These are phyloP conservation scores for Malus hybrid DNA, from an alignment of 331 rosid genomes.

Conservation along the genomic window DNA sequence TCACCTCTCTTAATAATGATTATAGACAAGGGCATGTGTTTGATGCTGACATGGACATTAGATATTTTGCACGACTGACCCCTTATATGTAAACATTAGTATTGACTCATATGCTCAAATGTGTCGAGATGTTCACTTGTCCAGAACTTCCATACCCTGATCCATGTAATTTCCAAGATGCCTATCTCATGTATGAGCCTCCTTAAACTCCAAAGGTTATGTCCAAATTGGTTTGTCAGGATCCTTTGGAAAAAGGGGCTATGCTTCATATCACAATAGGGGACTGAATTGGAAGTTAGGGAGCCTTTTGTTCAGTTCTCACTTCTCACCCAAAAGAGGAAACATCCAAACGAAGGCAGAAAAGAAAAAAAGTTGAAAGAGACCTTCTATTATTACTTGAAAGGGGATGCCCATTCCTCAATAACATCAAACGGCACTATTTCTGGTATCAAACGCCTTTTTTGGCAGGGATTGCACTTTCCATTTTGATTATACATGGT, in stretches of 20 bases:
- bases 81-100: background rate
- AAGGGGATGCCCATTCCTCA: background rate
- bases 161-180: background rate
- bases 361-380: background rate
- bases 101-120: background rate
- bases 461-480: background rate
- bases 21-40: background rate
- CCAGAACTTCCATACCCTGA: background rate
- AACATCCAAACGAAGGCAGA: background rate
- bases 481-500: background rate
- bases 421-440: background rate
- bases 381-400: background rate
- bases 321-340: background rate
- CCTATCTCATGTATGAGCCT: background rate
- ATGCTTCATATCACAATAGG: background rate
- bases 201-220: background rate
- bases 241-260: background rate
- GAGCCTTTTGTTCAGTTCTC: background rate
- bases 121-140: background rate
- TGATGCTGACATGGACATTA: background rate
- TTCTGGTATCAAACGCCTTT: background rate
- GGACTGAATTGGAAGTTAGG: background rate
- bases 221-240: background rate
- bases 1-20: background rate
- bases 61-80: background rate